phyloP scores from a whole-genome alignment of 1,284 basidiomycete species.

The Leucoagaricus sp. region DNA sequence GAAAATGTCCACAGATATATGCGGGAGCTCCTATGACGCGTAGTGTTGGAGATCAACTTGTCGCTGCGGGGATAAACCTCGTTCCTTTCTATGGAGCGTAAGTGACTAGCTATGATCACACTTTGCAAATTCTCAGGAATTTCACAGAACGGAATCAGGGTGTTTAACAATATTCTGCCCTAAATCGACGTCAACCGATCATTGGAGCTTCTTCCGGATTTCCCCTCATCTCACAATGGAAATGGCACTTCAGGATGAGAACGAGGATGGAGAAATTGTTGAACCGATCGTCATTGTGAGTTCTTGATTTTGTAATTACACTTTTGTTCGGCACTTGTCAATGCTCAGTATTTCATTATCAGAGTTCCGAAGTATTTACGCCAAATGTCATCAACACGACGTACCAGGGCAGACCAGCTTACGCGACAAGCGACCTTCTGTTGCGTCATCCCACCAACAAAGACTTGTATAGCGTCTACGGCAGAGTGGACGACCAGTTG shows the following conservation, averaged over 20 bases:
- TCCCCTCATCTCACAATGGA: slow-evolving; percentile 2
- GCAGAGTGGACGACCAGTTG: slow-evolving; percentile 10
- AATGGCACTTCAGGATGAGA: background rate
- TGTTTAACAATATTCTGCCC: background rate
- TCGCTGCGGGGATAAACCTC: background rate
- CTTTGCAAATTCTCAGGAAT: background rate
- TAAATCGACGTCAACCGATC: background rate
- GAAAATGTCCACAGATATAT: background rate
- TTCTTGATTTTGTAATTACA: background rate
- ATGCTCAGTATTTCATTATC: background rate
- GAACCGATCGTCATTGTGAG: background rate
- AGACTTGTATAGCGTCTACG: slow-evolving; percentile 9
- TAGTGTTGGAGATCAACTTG: slow-evolving; percentile 4
- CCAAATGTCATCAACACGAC: background rate
- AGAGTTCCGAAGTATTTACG: background rate
- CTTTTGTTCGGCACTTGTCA: too few species aligned
- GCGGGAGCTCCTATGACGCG: slow-evolving; percentile 1
- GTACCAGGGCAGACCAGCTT: background rate
- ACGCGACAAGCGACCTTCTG: slow-evolving; percentile 10
- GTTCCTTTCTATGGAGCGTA: slow-evolving; percentile 9
- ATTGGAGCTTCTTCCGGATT: background rate
- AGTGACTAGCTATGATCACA: background rate
- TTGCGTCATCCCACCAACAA: slow-evolving; percentile 12
- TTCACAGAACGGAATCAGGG: background rate
- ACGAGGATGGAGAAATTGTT: background rate